Base-by-base conservation (phyloP, 1,284 basidiomycete genomes). In the Salmacisia buchloeana region DNA sequence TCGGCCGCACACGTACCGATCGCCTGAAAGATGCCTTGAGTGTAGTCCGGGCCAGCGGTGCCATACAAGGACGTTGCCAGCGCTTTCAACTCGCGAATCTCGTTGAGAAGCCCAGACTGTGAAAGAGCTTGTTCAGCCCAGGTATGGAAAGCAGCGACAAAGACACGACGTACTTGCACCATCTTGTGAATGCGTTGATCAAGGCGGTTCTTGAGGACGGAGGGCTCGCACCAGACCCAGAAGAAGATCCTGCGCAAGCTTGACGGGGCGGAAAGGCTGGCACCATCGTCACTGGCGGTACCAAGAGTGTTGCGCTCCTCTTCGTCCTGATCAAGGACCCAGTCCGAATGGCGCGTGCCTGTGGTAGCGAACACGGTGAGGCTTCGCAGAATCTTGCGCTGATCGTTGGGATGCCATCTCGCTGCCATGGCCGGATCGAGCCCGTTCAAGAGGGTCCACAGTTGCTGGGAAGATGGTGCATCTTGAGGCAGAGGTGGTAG, bases 341-440 rank as follows among this genome's bases (percentile, higher is more conserved):
- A 85, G 39, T 89, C 86, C 67, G 90, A 92, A 0, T 88, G 84
- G 31, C 82, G 83, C 38, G 83, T 83, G 1, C 88, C 86, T 1
- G 85, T 86, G 66, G 91, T 88, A 80, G 86, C 87, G 67, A 93
- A 87, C 34, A 97, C 87, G 52, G 86, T 84, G 1, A 99, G 80
- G 66, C 86, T 90, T 29, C 94, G 85, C 25, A 90, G 80, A 1
- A 97, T 89, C 79, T 97, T 99, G 21, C 96, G 84, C 0, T 90
- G 88, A 74, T 99, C 96, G 66, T 85, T 85, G 91, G 92, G 96
- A 80, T 98, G 96, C 94, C 96, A 98, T 66, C 93, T 83, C 15
- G 82, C 83, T 0, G 91, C 91, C 63, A 93, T 87, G 0, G 79
- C 74, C 0, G 87, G 87, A 75, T 98, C 96, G 5, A 98, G 82